These are phyloP conservation scores for Leptographium galeiforme DNA, from an alignment of 2,329 filamentous ascomycete genomes.

Conservation along the genomic window DNA sequence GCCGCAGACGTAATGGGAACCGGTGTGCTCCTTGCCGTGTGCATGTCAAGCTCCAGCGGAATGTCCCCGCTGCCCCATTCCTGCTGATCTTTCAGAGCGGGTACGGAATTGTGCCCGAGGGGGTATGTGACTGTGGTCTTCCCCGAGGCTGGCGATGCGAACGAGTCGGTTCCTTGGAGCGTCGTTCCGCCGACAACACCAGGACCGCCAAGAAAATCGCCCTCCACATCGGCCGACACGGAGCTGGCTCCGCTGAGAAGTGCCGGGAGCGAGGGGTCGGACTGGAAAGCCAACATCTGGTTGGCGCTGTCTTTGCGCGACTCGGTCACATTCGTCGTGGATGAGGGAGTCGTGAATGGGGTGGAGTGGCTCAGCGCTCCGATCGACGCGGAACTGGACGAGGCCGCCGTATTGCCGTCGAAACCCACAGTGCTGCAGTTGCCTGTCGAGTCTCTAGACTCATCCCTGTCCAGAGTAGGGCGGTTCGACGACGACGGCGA, in stretches of 20 bases:
- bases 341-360: constrained; percentile 31
- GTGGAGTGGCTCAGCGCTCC: constrained; percentile 28
- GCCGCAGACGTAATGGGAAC: constrained; percentile 9
- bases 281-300: constrained; percentile 40
- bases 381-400: constrained; percentile 38
- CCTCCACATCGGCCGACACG: constrained; percentile 48
- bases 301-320: constrained; percentile 26
- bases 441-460: constrained; percentile 2
- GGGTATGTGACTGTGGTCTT: constrained; percentile 37
- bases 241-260: constrained; percentile 51
- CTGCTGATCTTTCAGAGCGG: constrained; percentile 16
- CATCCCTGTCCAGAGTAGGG: not conserved
- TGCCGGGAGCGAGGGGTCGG: constrained; percentile 50
- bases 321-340: not conserved
- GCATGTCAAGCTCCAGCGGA: constrained; percentile 14
- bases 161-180: constrained; percentile 37
- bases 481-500: not conserved
- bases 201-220: constrained; percentile 41
- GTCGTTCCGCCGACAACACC: constrained; percentile 30
- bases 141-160: constrained; percentile 36
- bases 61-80: constrained; percentile 12
- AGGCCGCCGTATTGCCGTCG: constrained; percentile 31
- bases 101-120: constrained; percentile 25
- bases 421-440: not conserved
- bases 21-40: constrained; percentile 8